Percentiles rank a stretch among this genome's conserved stretches.
Conservation (phyloP, 768 basidiomycete species). For the Hypholoma sublateritium region DNA sequence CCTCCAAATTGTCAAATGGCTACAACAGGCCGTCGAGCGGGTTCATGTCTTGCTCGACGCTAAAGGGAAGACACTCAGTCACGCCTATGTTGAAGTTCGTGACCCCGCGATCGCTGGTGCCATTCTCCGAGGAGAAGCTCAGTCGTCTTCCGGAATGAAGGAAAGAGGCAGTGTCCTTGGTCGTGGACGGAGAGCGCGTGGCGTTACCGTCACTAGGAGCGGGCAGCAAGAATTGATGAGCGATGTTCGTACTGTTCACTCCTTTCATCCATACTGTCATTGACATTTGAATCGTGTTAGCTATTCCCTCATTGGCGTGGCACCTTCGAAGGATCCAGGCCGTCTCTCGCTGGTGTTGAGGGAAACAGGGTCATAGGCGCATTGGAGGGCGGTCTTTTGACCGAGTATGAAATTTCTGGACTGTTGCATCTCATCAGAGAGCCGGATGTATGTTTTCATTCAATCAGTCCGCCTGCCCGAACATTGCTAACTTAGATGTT, state of each 20-base stretch:
- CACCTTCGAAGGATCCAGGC: constrained; percentile 64
- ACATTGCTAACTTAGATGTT: constrained; percentile 13
- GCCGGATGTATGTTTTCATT: constrained; percentile 60
- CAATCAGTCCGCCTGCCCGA: background rate
- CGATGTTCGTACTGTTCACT: constrained; percentile 49
- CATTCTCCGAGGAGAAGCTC: constrained; percentile 60
- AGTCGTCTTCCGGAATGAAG: constrained; percentile 34
- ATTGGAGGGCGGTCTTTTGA: constrained; percentile 64
- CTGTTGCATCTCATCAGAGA: constrained; percentile 71
- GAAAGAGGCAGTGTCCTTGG: constrained; percentile 70
- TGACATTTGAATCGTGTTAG: constrained; percentile 31
- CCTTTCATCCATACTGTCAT: background rate
- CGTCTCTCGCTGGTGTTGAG: constrained; percentile 65
- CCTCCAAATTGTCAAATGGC: constrained; percentile 63
- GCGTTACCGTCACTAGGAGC: constrained; percentile 81
- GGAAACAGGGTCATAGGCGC: constrained; percentile 58
- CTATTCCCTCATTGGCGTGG: constrained; percentile 84
- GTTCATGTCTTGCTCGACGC: constrained; percentile 80
- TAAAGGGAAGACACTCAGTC: constrained; percentile 82
- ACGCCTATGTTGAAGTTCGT: constrained; percentile 78
- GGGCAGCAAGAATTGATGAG: constrained; percentile 82
- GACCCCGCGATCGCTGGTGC: constrained; percentile 62
- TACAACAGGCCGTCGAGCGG: constrained; percentile 66
- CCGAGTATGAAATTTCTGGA: constrained; percentile 64
- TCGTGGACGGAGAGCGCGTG: constrained; percentile 73